Evolutionary conservation across 169 alveolate genomes (phyloP), one percentile per base, ranked within the genome.

Genomic region (Plasmodium vivax): DNA sequence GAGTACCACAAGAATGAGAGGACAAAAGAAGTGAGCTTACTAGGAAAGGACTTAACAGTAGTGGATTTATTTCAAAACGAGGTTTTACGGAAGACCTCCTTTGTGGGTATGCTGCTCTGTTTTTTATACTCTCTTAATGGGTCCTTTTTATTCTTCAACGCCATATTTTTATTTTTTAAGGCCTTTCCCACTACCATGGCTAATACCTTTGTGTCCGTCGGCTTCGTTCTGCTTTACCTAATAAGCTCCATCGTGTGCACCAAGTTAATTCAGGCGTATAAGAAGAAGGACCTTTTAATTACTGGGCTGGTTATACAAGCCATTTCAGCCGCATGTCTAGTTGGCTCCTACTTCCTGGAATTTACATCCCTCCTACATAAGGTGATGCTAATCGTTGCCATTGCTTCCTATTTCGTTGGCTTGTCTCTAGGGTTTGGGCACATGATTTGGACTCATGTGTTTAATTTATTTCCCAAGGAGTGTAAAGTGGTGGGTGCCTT

Each of bases 401-500:
- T 80, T 5, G 10, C 77, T 58, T 5, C 54, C 8, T 79, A 62
- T 81, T 62, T 81, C 23, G 19, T 32, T 43, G 94, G 94, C 19
- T 80, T 90, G 2, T 79, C 94, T n/a, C 7, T 90, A 16, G 94
- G 94, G n/a, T 90, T 90, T 54, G 94, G 94, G 27, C 91, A 79
- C 81, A 54, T 82, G 32, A 71, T 90, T 79, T 90, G 94, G 94
- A 90, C 92, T 3, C 91, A 51, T 41, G 58, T 82, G 3, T 90
- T 71, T 82, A 81, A 90, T 14, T 38, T 47, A 30, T 90, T 90
- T 90, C 91, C 94, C 12, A 81, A 81, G 16, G 92, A 79, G 23
- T n/a, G 83, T 90, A 90, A 80, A 74, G 75, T 56, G 1, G 84
- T 90, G 16, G 94, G 80, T 2, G 90, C 94, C 0, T 80, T 79